These are phyloP conservation scores for Ambrosia trifida DNA, from an alignment of 129 eudicot genomes.

Conservation along the genomic window DNA sequence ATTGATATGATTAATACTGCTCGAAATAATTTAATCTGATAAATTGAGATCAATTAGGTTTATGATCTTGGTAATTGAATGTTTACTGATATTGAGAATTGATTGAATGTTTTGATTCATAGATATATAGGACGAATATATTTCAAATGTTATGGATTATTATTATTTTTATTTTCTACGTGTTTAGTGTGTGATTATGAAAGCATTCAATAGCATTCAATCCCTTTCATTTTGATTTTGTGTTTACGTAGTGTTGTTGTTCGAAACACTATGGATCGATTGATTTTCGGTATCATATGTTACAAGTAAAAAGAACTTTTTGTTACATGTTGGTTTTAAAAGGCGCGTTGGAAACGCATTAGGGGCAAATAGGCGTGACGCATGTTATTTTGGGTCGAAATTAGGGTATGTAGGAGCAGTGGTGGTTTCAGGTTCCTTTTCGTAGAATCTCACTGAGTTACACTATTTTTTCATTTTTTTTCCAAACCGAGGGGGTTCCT, in stretches of 20 bases:
- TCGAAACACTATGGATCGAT: no score
- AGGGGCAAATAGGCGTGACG: no score
- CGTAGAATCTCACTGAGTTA: no score
- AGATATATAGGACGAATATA: neutral
- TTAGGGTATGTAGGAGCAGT: neutral
- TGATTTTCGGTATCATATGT: no score
- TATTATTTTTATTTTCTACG: constrained; percentile 5
- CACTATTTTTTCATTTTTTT: no score
- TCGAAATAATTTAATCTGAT: neutral
- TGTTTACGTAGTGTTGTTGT: neutral
- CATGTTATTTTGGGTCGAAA: neutral
- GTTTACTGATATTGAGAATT: neutral
- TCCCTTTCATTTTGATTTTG: neutral
- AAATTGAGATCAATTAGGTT: constrained; percentile 13
- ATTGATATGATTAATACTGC: neutral
- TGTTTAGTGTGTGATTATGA: neutral
- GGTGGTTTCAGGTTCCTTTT: no score
- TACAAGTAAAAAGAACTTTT: no score
- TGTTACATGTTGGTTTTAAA: no score
- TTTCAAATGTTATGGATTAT: constrained; percentile 2
- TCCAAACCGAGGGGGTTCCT: no score
- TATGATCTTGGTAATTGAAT: neutral
- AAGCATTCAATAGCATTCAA: constrained; percentile 12
- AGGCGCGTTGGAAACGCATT: no score
- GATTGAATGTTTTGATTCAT: constrained; percentile 17